Percentiles rank a stretch among this genome's conserved stretches.
Conservation (phyloP, 2,329 filamentous ascomycete genomes). For the Alternaria conjuncta region DNA sequence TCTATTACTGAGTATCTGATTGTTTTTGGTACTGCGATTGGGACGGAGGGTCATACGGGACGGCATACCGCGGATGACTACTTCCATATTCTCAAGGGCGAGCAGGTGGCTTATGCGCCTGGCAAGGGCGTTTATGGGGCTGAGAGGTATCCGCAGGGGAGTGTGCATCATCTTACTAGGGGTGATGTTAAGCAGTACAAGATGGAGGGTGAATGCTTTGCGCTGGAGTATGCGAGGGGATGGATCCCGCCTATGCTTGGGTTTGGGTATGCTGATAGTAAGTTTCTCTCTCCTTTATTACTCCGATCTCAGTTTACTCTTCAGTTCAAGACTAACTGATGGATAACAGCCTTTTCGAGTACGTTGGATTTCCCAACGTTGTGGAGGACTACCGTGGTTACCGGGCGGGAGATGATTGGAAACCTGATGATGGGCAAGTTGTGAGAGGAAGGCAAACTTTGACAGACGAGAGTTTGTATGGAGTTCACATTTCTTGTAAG, state of each 20-base stretch:
- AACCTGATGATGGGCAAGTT: constrained; percentile 61
- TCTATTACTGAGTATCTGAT: constrained; percentile 73
- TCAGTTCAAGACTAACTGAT: not conserved
- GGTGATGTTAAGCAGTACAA: constrained; percentile 82
- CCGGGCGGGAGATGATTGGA: constrained; percentile 75
- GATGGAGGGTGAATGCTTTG: constrained; percentile 79
- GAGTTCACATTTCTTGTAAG: not conserved
- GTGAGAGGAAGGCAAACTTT: constrained; percentile 5
- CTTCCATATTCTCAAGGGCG: constrained; percentile 86
- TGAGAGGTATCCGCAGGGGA: constrained; percentile 73
- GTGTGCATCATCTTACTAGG: constrained; percentile 73
- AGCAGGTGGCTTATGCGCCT: constrained; percentile 73
- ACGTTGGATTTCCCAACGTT: constrained; percentile 86
- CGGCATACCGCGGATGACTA: constrained; percentile 93
- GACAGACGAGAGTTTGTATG: not conserved
- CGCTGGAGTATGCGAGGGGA: constrained; percentile 81
- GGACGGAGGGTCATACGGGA: constrained; percentile 86
- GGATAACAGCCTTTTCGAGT: constrained; percentile 64
- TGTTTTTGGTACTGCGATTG: constrained; percentile 65
- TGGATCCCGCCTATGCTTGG: constrained; percentile 95
- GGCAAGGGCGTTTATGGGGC: constrained; percentile 68
- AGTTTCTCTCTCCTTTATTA: constrained; percentile 10
- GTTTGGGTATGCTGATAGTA: constrained; percentile 82
- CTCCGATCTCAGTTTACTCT: not conserved
- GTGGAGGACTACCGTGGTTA: constrained; percentile 78